These are phyloP conservation scores for Saccharomycopsis sp. DNA, from an alignment of 805 yeast genomes.

Conservation along the genomic window DNA sequence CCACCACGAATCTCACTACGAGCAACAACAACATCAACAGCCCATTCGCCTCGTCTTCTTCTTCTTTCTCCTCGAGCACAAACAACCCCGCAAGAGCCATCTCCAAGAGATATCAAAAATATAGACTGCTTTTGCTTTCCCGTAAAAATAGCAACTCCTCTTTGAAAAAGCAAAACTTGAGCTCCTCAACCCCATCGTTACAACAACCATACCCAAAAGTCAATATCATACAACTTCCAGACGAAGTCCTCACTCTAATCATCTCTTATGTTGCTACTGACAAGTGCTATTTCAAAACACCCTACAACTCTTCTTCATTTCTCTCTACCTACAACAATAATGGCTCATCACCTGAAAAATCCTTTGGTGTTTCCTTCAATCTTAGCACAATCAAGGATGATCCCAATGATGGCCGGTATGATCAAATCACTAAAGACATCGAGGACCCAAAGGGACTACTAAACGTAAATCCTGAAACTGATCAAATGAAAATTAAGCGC, in stretches of 20 bases:
- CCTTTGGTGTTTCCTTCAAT: slow-evolving; percentile 8
- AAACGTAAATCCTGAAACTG: neutral
- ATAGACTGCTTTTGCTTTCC: slow-evolving; percentile 14
- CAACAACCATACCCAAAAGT: neutral
- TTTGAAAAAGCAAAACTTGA: neutral
- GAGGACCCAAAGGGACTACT: too few species aligned
- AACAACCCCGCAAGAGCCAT: slow-evolving; percentile 7
- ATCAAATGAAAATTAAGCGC: slow-evolving; percentile 3
- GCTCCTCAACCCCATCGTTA: neutral
- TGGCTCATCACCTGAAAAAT: neutral
- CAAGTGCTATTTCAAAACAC: slow-evolving; percentile 3
- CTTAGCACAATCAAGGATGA: too few species aligned
- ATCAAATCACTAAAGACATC: too few species aligned
- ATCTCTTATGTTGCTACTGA: slow-evolving; percentile 12
- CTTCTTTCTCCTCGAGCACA: neutral
- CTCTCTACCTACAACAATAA: neutral
- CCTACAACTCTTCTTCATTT: slow-evolving; percentile 2
- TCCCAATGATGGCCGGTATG: too few species aligned
- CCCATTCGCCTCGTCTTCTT: neutral
- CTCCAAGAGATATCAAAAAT: slow-evolving; percentile 18
- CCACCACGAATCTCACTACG: too few species aligned
- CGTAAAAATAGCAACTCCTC: slow-evolving; percentile 5
- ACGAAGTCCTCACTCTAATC: slow-evolving; percentile 15
- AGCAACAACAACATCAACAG: neutral
- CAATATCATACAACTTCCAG: slow-evolving; percentile 13